These are phyloP conservation scores for Baorangia bicolor DNA, from an alignment of 768 basidiomycete species.

Conservation along the genomic window DNA sequence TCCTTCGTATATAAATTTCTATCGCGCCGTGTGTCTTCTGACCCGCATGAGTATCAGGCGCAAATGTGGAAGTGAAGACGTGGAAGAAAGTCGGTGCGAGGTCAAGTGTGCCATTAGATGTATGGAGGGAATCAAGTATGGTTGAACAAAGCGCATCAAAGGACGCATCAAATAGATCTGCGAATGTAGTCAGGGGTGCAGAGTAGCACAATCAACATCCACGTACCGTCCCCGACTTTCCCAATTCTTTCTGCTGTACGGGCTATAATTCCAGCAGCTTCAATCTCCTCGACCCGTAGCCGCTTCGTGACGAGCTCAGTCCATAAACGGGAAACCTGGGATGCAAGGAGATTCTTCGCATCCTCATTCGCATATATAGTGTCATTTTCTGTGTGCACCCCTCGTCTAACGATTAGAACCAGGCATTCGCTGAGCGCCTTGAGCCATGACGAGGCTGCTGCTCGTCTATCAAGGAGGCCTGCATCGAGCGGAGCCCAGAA, in stretches of 20 bases:
- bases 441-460: slow-evolving; percentile 55
- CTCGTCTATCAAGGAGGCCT: slow-evolving; percentile 24
- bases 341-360: slow-evolving; percentile 36
- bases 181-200: slow-evolving; percentile 1
- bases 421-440: slow-evolving; percentile 70
- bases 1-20: slow-evolving; percentile 12
- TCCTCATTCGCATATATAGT: neutral
- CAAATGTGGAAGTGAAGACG: slow-evolving; percentile 41
- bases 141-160: slow-evolving; percentile 44
- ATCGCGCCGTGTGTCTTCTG: slow-evolving; percentile 12
- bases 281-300: slow-evolving; percentile 47
- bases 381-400: slow-evolving; percentile 1
- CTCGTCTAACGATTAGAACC: slow-evolving; percentile 49
- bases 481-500: slow-evolving; percentile 81
- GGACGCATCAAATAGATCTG: slow-evolving; percentile 48
- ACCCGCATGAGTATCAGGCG: slow-evolving; percentile 11
- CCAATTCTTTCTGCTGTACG: slow-evolving; percentile 45
- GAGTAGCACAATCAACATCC: slow-evolving; percentile 19
- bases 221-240: slow-evolving; percentile 42
- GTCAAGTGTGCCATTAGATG: neutral
- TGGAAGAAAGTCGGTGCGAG: slow-evolving; percentile 49
- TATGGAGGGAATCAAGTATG: slow-evolving; percentile 2
- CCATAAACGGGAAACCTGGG: slow-evolving; percentile 50
- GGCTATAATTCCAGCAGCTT: slow-evolving; percentile 44
- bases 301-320: slow-evolving; percentile 41